Base-by-base conservation (phyloP, 2,329 filamentous ascomycete genomes). In the Aureobasidium zeae region DNA sequence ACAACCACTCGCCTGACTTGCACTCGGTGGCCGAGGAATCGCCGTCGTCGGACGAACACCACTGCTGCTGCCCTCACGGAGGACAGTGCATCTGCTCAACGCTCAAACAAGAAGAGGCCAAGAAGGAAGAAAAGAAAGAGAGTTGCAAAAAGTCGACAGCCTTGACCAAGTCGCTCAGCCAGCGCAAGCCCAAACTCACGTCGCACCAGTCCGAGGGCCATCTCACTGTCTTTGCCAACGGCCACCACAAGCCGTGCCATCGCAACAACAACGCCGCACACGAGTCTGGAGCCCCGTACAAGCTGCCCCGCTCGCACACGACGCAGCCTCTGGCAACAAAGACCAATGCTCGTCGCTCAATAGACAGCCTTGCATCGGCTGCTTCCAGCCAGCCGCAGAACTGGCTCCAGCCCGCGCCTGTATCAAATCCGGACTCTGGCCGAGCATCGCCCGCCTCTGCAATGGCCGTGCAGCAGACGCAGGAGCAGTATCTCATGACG, bases 201-300 rank as follows among this genome's bases (percentile, higher is more conserved):
- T 67, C 71, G 34, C 71, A 71, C 46, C 74, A 73, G 52, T 78
- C 74, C 17, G 77, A 81, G 41, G 71, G 69, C 46, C 72, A 70
- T 21, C 61, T 79, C 53, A 79, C 73, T 13, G 66, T 77, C 46
- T 79, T 79, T 56, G 67, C 74, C 16, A 78, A 79, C 54, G 76
- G 76, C 47, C 76, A 79, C 52, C 76, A 79, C 62, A 78, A 78
- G 62, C 76, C 76, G 9, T 73, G 71, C 38, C 76, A 80, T 55
- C 74, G 76, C 52, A 74, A 77, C 61, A 79, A 80, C 60, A 74
- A 78, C 57, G 70, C 73, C 50, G 75, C 75, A 47, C 76, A 79
- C 55, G 74, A 78, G 48, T 76, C 71, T 45, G 76, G 76, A 46
- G 63, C 73, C 51, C 77, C 77, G 1, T 81, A 81, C 62, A 76